Evolutionary conservation across 495 filamentous ascomycete species (phyloP), one percentile per base, ranked within the genome.

Genomic region (Margaritispora aquatica): DNA sequence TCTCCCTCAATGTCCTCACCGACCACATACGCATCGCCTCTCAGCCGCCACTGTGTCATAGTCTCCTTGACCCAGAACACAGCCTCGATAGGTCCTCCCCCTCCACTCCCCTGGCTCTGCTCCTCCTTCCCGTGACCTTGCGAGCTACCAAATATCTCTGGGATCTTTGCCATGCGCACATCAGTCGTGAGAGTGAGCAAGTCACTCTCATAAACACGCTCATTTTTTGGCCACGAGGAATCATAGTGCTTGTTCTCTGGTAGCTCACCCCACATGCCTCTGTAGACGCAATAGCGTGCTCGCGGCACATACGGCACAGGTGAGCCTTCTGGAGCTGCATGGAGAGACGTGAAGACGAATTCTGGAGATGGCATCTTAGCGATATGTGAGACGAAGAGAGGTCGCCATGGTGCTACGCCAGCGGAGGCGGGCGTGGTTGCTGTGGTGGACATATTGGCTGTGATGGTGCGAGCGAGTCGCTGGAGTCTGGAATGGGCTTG

Each of bases 181-280:
- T 98, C 94, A 0, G 92, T 96, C 0, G 93, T 97, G 60, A 97
- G 86, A 1, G 88, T 84, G 2, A 85, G 77, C 58, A 90, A 71
- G 63, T 97, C 91, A 54, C 82, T 88, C 51, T 88, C 84, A 68
- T 78, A 96, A 0, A 84, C 64, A 10, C 64, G 59, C 9, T 86
- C 84, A 69, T 97, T 97, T 41, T 60, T 74, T 66, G 62, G 74
- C 38, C 38, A 44, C 4, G 38, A 44, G 7, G 71, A 82, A 63
- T 50, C 31, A 41, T 64, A 64, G 65, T 88, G 82, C 5, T 83
- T 79, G 70, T 91, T 88, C 55, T 77, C 75, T 1, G 85, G 85
- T 0, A 92, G 77, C 57, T 77, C 75, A 7, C 82, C 84, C 76
- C 87, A 95, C 72, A 96, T 83, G 67, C 94, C 92, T 60, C 94